Evolutionary conservation across 2,329 filamentous ascomycete genomes (phyloP).

Genomic region (Pezicula rhizophila): DNA sequence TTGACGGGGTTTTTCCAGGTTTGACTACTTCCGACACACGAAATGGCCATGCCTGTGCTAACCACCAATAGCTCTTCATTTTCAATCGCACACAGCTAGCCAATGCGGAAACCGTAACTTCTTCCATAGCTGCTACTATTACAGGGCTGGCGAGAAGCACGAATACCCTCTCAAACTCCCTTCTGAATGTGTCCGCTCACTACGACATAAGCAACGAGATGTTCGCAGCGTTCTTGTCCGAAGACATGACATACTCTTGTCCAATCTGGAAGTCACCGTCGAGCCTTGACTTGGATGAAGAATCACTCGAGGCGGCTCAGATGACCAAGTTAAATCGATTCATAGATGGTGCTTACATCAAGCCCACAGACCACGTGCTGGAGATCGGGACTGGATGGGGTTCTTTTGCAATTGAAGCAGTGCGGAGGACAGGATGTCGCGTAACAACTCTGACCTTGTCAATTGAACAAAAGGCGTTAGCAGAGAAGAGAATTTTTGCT

Average conservation of each 20-base stretch:
- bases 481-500: constrained; percentile 55
- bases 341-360: constrained; percentile 58
- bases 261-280: constrained; percentile 53
- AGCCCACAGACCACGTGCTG: constrained; percentile 60
- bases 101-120: constrained; percentile 58
- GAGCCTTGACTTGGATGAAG: constrained; percentile 36
- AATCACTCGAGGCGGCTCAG: constrained; percentile 60
- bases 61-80: constrained; percentile 55
- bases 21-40: constrained; percentile 13
- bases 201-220: constrained; percentile 74
- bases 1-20: constrained; percentile 64
- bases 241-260: constrained; percentile 74
- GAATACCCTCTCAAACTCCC: constrained; percentile 51
- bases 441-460: constrained; percentile 66
- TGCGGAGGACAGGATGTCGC: constrained; percentile 57
- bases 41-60: constrained; percentile 9
- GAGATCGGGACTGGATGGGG: constrained; percentile 76
- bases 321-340: constrained; percentile 61
- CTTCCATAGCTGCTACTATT: constrained; percentile 50
- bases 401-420: constrained; percentile 65
- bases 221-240: constrained; percentile 67
- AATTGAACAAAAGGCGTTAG: constrained; percentile 61
- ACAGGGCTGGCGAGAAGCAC: constrained; percentile 51
- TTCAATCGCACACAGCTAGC: constrained; percentile 57
- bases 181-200: constrained; percentile 64